Evolutionary conservation across 192 early-diverging fungal species (phyloP).

Genomic region (Coemansia sp.): DNA sequence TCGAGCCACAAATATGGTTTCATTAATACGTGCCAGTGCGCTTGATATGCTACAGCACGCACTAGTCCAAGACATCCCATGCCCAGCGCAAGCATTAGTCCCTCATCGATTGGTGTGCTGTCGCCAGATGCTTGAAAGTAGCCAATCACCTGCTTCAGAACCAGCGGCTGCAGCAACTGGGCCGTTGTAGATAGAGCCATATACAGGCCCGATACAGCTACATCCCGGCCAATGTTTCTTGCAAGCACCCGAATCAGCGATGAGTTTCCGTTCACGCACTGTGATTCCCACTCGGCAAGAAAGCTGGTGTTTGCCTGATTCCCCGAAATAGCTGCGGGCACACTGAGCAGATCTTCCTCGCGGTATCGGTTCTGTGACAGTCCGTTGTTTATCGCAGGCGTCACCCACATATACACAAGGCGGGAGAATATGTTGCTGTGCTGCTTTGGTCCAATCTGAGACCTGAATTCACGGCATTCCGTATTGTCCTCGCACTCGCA

Average conservation of each 20-base stretch:
- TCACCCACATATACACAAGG: conserved; percentile 82
- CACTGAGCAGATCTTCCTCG: conserved; percentile 9
- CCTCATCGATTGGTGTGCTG: conserved; percentile 9
- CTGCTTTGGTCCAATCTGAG: not conserved
- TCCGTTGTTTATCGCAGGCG: conserved; percentile 76
- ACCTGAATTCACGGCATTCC: not conserved
- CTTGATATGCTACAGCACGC: conserved; percentile 15
- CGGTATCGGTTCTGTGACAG: conserved; percentile 57
- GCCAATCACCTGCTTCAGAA: conserved; percentile 17
- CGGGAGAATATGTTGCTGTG: conserved; percentile 20
- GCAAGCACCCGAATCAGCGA: conserved; percentile 11
- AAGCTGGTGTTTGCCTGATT: conserved; percentile 11
- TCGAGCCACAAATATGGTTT: conserved; percentile 72
- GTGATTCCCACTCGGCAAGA: conserved; percentile 14
- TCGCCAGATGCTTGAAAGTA: conserved; percentile 16
- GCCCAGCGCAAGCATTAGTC: conserved; percentile 18
- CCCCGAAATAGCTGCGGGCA: conserved; percentile 11
- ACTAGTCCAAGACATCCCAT: conserved; percentile 18
- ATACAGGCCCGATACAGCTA: conserved; percentile 12
- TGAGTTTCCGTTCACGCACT: conserved; percentile 13
- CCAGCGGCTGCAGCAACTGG: conserved; percentile 26
- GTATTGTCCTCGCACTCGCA: not conserved
- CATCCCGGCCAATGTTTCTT: conserved; percentile 4
- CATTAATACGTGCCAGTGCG: conserved; percentile 72
- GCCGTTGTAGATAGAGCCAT: conserved; percentile 11